Evolutionary conservation across 768 basidiomycete genomes (phyloP), one percentile per base, ranked within the genome.

Genomic region (Rhodotorula graminis): DNA sequence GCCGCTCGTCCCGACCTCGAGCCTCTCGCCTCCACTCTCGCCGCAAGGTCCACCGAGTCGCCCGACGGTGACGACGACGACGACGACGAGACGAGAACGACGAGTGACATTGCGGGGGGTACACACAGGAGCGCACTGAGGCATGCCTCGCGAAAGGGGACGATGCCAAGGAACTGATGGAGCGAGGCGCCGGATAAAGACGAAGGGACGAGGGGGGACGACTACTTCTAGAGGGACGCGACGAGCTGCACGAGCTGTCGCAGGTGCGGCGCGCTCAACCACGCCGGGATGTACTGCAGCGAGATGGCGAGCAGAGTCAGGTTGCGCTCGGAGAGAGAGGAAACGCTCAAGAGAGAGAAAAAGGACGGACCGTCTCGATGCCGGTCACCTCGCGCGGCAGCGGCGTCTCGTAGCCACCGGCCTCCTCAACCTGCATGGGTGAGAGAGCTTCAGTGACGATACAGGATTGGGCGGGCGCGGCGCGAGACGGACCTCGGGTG

Each of bases 371-470:
- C 23, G 50, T 52, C 84, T 98, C 96, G 77, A 99, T 83, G 31
- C 93, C 95, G 3, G 90, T 90, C 56, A 98, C 93, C 78, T 98
- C 94, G 69, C 96, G 88, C 31, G 94, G 91, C 66, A 94, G 85
- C 3, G 96, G 94, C 59, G 93, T 84, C 80, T 98, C 94, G 80
- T 92, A 97, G 63, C 92, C 90, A 40, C 93, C 92, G 31, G 96
- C 95, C 82, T 98, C 96, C 80, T 98, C 96, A 56, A 90, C 92
- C 82, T 99, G 94, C 42, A 94, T 92, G 97, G 9, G 97, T 87
- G 81, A 98, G 95, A 57, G 37, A n/a, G n/a, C n/a, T n/a, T n/a
- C n/a, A n/a, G n/a, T n/a, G n/a, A 37, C 18, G 55, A 7, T 3
- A 21, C 29, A 19, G 21, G 1, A 27, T 19, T 23, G 49, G 19